Evolutionary conservation across 2,329 filamentous ascomycete genomes (phyloP).

Genomic region (Ceratocystis diversiconidia): DNA sequence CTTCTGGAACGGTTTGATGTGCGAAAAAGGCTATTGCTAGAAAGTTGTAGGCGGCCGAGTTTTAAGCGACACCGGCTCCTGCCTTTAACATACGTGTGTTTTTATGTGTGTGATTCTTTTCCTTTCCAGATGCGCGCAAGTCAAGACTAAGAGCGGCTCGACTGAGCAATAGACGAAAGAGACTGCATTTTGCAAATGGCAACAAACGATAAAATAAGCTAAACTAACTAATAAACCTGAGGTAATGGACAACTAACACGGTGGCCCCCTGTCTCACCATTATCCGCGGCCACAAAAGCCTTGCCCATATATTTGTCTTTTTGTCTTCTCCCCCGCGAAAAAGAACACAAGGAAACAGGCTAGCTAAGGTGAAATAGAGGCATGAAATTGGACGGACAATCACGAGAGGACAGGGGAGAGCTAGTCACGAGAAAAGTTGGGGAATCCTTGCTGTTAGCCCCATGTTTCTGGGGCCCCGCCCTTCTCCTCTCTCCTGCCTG

Average conservation of each 20-base stretch:
- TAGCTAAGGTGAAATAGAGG: neutral
- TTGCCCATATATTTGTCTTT: neutral
- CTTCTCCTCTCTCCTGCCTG: neutral
- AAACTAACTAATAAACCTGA: neutral
- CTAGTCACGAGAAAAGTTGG: neutral
- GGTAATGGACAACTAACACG: neutral
- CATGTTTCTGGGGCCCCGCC: neutral
- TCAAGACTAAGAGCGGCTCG: neutral
- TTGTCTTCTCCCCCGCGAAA: neutral
- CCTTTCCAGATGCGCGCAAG: neutral
- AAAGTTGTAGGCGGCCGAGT: neutral
- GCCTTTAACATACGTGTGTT: neutral
- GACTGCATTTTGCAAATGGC: neutral
- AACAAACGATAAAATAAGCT: neutral
- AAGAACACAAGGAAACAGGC: neutral
- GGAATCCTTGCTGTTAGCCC: constrained; percentile 4
- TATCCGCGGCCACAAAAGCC: neutral
- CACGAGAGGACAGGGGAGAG: neutral
- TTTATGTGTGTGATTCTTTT: neutral
- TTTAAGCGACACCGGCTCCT: neutral
- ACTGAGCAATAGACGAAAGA: no score
- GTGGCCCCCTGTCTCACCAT: neutral
- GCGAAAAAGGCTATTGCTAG: neutral
- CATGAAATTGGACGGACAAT: neutral
- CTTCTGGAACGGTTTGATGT: neutral